Conservation (phyloP, 208 protist genomes). For the Wallacemonas sp. region DNA sequence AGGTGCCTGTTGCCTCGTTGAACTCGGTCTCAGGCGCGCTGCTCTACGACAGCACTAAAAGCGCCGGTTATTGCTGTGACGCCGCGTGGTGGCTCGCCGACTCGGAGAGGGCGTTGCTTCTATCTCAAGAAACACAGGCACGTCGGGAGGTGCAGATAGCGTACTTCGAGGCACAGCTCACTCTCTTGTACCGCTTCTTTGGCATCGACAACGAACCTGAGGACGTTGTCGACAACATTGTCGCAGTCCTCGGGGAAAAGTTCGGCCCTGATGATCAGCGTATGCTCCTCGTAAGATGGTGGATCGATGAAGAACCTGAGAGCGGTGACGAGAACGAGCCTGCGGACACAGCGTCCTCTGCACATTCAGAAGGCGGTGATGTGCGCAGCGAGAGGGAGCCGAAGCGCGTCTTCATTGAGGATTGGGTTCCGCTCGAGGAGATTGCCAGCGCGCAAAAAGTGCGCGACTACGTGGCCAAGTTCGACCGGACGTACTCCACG, state of each 20-base stretch:
- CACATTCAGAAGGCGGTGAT: no score
- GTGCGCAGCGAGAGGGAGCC: no score
- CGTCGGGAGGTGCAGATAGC: conserved; percentile 2
- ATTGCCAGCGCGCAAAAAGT: conserved; percentile 29
- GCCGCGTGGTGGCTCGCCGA: conserved; percentile 18
- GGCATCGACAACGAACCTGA: neutral
- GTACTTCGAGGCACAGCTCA: conserved; percentile 10
- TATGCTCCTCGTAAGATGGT: conserved; percentile 40
- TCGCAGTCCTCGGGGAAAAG: conserved; percentile 43
- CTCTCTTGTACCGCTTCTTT: conserved; percentile 13
- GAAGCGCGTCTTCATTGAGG: conserved; percentile 16
- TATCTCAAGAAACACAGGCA: conserved; percentile 10
- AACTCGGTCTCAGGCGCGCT: neutral
- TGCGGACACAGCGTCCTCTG: neutral
- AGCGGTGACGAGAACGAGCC: neutral
- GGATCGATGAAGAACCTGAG: neutral
- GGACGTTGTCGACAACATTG: conserved; percentile 14
- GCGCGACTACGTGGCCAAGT: conserved; percentile 30
- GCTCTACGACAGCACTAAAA: neutral
- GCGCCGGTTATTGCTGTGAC: conserved; percentile 6
- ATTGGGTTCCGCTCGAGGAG: conserved; percentile 34
- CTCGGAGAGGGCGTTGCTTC: neutral
- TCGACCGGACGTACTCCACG: conserved; percentile 30
- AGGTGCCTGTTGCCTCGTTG: neutral
- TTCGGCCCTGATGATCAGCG: conserved; percentile 20